Base-by-base conservation (phyloP, 805 yeast genomes). In the Saturnispora ahearnii region DNA sequence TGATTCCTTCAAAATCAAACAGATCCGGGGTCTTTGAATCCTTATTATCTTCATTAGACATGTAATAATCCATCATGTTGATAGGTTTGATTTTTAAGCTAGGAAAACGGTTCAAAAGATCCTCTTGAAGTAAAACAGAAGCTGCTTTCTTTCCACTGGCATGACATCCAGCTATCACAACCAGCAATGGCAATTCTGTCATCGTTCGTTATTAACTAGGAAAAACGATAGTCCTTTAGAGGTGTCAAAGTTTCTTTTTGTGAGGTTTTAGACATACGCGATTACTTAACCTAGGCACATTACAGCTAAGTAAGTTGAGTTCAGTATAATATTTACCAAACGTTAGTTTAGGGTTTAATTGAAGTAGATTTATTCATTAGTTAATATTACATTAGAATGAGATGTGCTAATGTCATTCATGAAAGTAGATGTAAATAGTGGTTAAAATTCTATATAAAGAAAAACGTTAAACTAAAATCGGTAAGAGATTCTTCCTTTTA, bases 131-230 rank as follows among this genome's bases (percentile, higher is more conserved):
- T 32, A 57, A 54, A 22, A 31, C 48, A 34, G 50, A 59, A 4
- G 66, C 63, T 53, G 49, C 57, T 50, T 49, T 59, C 50, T 68
- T 68, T 2, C 70, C 72, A 12, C 66, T 55, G 2, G 69, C 61
- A 51, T 66, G 69, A 1, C 71, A 69, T 0, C 72, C 72, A 3
- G 62, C 67, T 13, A 68, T 63, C 7, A 66, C 53, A 12, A 63
- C 55, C 3, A 61, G 44, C 7, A 62, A 49, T 9, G 55, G 50
- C 24, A 51, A 38, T 46, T 49, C 47, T 21, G 12, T 12, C 26
- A 22, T 33, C 15, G 13, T 22, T 5, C 11, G 15, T 10, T 3
- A 10, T 5, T 11, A 21, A 29, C 8, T 6, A 18, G 18, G 24
- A 18, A 26, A 26, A 11, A 21, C 8, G 12, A 36, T 36, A 36